phyloP scores from a whole-genome alignment of 768 basidiomycete species.

The Pleurotus giganteus region DNA sequence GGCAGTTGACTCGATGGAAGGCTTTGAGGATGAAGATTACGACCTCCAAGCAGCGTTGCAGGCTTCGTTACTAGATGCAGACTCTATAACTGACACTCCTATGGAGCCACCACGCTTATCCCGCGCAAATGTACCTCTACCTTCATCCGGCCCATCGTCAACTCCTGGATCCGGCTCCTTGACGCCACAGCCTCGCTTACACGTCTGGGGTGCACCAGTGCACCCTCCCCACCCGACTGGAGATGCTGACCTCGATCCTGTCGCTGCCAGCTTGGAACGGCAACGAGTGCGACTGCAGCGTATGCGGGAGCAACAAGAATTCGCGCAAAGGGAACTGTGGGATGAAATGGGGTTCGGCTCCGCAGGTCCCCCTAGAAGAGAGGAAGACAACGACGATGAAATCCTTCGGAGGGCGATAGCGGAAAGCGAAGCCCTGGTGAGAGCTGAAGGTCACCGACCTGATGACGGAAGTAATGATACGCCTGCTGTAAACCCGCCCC shows the following conservation, averaged over 20 bases:
- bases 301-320: conserved; percentile 66
- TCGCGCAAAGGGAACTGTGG: conserved; percentile 60
- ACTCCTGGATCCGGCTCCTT: conserved; percentile 16
- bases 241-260: conserved; percentile 43
- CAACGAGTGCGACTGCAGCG: conserved; percentile 59
- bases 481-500: conserved; percentile 16
- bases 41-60: conserved; percentile 87
- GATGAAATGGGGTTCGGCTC: conserved; percentile 31
- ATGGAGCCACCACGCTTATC: conserved; percentile 23
- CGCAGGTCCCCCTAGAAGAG: conserved; percentile 27
- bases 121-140: conserved; percentile 25
- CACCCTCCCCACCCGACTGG: conserved; percentile 2
- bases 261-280: conserved; percentile 66
- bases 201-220: conserved; percentile 5
- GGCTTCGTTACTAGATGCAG: conserved; percentile 58
- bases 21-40: conserved; percentile 80
- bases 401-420: conserved; percentile 55
- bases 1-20: conserved; percentile 22
- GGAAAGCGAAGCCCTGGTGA: conserved; percentile 53
- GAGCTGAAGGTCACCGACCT: conserved; percentile 19
- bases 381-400: conserved; percentile 58
- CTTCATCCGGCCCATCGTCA: conserved; percentile 14
- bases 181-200: conserved; percentile 11
- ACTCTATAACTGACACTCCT: conserved; percentile 13
- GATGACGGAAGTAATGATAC: conserved; percentile 19